These are phyloP conservation scores for Schizosaccharomyces lindneri DNA, from an alignment of 805 yeast species.

Conservation along the genomic window DNA sequence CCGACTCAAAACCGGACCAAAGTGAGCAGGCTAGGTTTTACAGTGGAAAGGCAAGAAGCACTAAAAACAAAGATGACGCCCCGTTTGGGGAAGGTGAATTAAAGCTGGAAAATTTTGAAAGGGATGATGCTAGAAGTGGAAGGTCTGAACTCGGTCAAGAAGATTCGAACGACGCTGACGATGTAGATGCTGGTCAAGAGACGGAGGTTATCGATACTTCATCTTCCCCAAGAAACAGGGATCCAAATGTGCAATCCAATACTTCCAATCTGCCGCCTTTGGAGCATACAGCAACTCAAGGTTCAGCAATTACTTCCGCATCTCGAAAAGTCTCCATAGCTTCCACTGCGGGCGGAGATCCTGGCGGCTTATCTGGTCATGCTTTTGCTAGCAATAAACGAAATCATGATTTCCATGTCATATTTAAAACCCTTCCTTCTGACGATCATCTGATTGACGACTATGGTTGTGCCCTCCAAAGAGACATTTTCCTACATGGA, in stretches of 20 bases:
- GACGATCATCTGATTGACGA: slow-evolving; percentile 63
- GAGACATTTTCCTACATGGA: slow-evolving; percentile 75
- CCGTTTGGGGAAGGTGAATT: neutral
- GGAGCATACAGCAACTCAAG: neutral
- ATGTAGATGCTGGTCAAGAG: neutral
- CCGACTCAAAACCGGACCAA: too few species aligned
- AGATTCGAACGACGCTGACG: neutral
- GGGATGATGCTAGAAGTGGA: neutral
- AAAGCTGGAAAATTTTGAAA: neutral
- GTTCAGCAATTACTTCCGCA: neutral
- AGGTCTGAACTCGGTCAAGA: neutral
- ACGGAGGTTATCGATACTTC: neutral
- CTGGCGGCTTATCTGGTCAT: slow-evolving; percentile 7
- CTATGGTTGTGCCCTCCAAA: slow-evolving; percentile 67
- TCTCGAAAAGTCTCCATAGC: neutral
- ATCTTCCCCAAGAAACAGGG: neutral
- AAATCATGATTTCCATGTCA: slow-evolving; percentile 49
- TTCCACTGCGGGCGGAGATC: neutral
- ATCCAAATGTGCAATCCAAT: neutral
- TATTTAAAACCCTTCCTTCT: slow-evolving; percentile 41
- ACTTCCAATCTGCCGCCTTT: neutral
- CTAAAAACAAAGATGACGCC: neutral
- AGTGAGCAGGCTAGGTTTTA: too few species aligned
- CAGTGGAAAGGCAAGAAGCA: too few species aligned
- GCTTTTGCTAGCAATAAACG: slow-evolving; percentile 31